phyloP scores from a whole-genome alignment of 495 filamentous ascomycete species.

The Aspergillus coremiiformis region DNA sequence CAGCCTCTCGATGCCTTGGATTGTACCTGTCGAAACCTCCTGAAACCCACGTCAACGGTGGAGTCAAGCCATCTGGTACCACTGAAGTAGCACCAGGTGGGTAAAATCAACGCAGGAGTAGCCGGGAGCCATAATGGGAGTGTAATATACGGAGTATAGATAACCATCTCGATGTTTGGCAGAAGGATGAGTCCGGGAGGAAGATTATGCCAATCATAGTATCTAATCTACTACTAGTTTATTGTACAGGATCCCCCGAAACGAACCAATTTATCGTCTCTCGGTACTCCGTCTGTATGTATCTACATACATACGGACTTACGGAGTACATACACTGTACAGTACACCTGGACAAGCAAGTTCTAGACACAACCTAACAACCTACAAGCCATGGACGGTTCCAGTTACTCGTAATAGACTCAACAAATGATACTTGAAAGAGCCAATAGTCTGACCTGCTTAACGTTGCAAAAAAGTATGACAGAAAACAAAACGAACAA shows the following conservation, averaged over 20 bases:
- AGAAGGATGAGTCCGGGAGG: neutral
- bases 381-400: too few relatives aligned
- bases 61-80: constrained; percentile 12
- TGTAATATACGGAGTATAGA: neutral
- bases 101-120: neutral
- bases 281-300: too few relatives aligned
- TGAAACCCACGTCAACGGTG: constrained; percentile 8
- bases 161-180: too few relatives aligned
- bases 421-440: too few relatives aligned
- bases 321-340: too few relatives aligned
- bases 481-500: neutral
- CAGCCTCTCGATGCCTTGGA: neutral
- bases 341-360: too few relatives aligned
- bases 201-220: neutral
- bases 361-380: too few relatives aligned
- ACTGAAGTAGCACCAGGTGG: constrained; percentile 1
- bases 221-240: too few relatives aligned
- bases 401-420: too few relatives aligned
- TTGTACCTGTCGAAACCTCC: constrained; percentile 5
- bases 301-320: too few relatives aligned
- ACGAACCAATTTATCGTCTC: neutral
- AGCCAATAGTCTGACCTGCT: neutral
- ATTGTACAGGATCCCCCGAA: too few relatives aligned
- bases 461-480: neutral
- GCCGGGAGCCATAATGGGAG: neutral